Base-by-base conservation (phyloP, 371 early-diverging fungal species). In the Lichtheimia hyalospora region DNA sequence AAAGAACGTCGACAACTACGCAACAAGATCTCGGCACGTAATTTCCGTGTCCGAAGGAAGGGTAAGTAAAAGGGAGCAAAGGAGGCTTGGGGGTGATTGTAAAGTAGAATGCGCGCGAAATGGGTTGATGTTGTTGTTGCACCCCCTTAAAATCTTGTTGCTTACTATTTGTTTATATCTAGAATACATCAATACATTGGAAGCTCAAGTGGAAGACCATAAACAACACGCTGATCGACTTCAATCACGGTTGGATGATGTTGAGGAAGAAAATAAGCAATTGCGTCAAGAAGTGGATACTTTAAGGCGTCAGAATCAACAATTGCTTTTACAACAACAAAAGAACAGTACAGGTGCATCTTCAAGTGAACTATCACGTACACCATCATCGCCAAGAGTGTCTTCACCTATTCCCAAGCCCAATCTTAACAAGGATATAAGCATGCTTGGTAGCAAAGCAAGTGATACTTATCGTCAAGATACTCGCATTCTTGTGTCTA, bases 1-100 rank as follows among this genome's bases (percentile, higher is more conserved):
- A 92, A 91, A 63, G 92, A 94, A 70, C 81, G 91, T 20, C 74
- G 93, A 40, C 92, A 92, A 66, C 68, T 93, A 52, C 81, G 93
- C n/a, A 94, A 94, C 81, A 93, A 92, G 67, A 87, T 93, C 53
- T 92, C 92, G 12, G 95, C 95, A 14, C 77, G 95, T 60, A 91
- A 91, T 67, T 94, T 94, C 71, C 83, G 95, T 49, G 87, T 89
- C 48, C 83, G 94, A 44, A 82, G 93, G 74, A 94, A 94, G 77
- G 92, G 90, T 90, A 83, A 72, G 74, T 49, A 28, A 52, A 10
- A 1, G 49, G 39, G n/a, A 28, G 4, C 20, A 43, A 44, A 12
- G 46, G 23, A 53, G 23, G n/a, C 20, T 52, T 39, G 28, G 42
- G 18, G 44, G 28, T 7, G 41, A 21, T 10, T 13, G 20, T 24